Evolutionary conservation across 2,329 filamentous ascomycete species (phyloP), one percentile per base, ranked within the genome.

Genomic region (Periconia macrospinosa): DNA sequence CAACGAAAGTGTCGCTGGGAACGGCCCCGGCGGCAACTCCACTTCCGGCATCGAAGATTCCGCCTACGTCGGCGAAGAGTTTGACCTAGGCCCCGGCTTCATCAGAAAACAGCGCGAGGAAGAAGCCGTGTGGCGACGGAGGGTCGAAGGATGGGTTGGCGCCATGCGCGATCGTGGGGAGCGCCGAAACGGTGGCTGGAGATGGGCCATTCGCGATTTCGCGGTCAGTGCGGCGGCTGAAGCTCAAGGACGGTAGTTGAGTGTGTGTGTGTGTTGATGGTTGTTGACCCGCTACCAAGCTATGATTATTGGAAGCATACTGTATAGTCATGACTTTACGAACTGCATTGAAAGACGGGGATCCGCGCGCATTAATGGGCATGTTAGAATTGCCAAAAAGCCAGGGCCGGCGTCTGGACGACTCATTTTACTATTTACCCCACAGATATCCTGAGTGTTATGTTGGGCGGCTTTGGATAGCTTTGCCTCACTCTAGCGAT

Each of bases 21-120:
- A 63, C 45, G 63, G 59, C 20, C 56, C 58, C 23, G 58, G 57
- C 27, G 65, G 61, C 43, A 54, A 52, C 35, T 62, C 62, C 13
- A 60, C 60, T 43, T 50, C 62, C 15, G 59, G 61, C 37, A 47
- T 54, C 20, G 63, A 73, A 17, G 71, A 74, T 17, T 57, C 65
- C 41, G 59, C 68, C n/a, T 72, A 74, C 75, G 90, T 97, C 13
- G 91, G 91, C 49, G 94, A 99, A 75, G 94, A 99, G 71, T 99
- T 99, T 66, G 94, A 99, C 70, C 91, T 99, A 52, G 94, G 94
- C 0, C 94, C 93, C 2, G 91, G 95, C 72, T 99, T 97, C 69
- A 87, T 97, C 58, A 83, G 88, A 64, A 83, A 92, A 58, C 93
- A 97, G 70, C 84, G 90, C 55, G 91, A 93, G 67, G 94, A 99